Base-by-base conservation (phyloP, 345 rosid genomes). In the Bretschneidera sinensis region DNA sequence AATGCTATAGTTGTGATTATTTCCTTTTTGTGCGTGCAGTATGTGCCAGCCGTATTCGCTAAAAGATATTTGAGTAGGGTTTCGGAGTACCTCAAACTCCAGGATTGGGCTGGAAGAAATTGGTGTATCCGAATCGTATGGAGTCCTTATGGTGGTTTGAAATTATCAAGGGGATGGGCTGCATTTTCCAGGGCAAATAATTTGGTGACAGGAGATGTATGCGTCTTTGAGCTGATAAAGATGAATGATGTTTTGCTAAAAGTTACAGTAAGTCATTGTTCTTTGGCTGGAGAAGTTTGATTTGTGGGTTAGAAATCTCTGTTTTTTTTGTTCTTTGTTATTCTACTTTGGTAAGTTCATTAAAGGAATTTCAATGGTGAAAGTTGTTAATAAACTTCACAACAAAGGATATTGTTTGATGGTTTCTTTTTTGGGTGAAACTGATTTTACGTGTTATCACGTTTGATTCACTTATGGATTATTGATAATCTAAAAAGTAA, bases 51-150 rank as follows among this genome's bases (percentile, higher is more conserved):
- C 10, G 71, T 81, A 69, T 83, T 83, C 59, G 87, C 87, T 5
- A 82, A 83, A 61, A 75, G 79, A 66, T 39, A 83, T 71, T 67
- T 83, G 48, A 73, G 72, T 28, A 84, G 87, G 53, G 80, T 83
- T 53, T 79, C 81, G 0, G 87, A 82, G 21, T 83, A 75, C 63
- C 79, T 83, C 24, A 83, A 77, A 65, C 81, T 83, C 35, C 84
- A 83, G 72, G 66, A 71, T 51, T 54, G 82, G 24, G 75, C 77
- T 33, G 87, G 84, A 55, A 79, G 52, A 57, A 81, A 79, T 64
- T 83, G 87, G 87, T 74, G 82, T 17, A 84, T 83, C 28, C 81
- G 87, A 19, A 54, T 83, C 84, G 87, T 83, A 77, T 24, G 84
- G 79, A 69, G 79, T 83, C 73, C 62, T 82, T 2, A 45, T 77